Base-by-base conservation (phyloP, 139 green algal species). In the Asterochloris erici region DNA sequence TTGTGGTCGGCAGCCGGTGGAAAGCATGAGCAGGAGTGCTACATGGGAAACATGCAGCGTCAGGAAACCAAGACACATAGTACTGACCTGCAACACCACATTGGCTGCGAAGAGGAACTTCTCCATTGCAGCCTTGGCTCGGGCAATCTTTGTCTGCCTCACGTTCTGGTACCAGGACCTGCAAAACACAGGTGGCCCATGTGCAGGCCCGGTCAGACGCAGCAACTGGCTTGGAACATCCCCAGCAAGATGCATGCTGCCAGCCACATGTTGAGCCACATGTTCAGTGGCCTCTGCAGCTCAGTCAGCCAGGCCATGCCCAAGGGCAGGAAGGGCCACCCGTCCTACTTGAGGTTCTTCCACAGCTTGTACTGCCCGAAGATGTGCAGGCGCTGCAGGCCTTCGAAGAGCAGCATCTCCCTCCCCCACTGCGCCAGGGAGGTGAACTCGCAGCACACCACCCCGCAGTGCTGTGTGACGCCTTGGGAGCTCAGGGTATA, bases 351-450 rank as follows among this genome's bases (percentile, higher is more conserved):
- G 89, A 96, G 95, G 10, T 70, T 82, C 84, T 96, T 96, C 92
- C 93, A 96, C 26, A 93, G 74, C 78, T 91, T 93, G 90, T 94
- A 95, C 83, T 92, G 82, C 68, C 86, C 84, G 87, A 96, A 96
- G 11, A 91, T 73, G 19, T 68, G 77, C 23, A 96, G 87, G 38
- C 82, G 75, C 79, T 90, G 92, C 19, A 97, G 86, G 14, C 78
- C 68, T 11, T 86, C 86, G 83, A 90, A 97, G n/a, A 95, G 85
- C 73, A 90, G 82, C 81, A 95, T 86, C 85, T 97, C 92, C 19
- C 90, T 88, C 88, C 95, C 90, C 90, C 91, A 97, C 54, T 93
- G 89, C 26, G 93, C 90, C 54, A 97, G 86, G 0, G 89, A 87
- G n/a, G 91, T 90, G 89, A 96, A 97, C 69, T 95, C 93, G 10